A percentile compares a stretch with the other conserved stretches of the same genome.
Evolutionary conservation across 1,139 yeast genomes (phyloP).

Genomic region (Blastobotrys proliferans): DNA sequence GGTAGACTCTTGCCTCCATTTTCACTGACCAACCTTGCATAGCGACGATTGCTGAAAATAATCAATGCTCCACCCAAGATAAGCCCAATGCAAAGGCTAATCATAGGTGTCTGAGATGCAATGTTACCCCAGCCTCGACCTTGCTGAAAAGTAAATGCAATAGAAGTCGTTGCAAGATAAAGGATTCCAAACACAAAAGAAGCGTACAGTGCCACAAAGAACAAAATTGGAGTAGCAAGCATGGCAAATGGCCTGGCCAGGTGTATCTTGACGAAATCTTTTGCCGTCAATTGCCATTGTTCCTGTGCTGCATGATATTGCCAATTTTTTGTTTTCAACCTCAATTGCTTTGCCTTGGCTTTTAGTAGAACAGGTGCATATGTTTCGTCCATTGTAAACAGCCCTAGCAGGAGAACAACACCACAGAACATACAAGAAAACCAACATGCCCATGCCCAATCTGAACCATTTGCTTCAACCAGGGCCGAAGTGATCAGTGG

Average conservation of each 20-base stretch:
- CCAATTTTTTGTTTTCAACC: slow-evolving; percentile 58
- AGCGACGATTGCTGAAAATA: slow-evolving; percentile 34
- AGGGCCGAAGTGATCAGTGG: slow-evolving; percentile 67
- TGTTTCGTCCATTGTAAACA: slow-evolving; percentile 59
- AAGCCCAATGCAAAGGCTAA: slow-evolving; percentile 55
- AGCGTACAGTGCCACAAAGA: slow-evolving; percentile 41
- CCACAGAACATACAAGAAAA: slow-evolving; percentile 65
- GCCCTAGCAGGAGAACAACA: slow-evolving; percentile 45
- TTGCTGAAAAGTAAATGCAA: slow-evolving; percentile 35
- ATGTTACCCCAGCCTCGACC: slow-evolving; percentile 40
- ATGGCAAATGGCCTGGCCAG: slow-evolving; percentile 43
- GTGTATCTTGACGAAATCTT: slow-evolving; percentile 40
- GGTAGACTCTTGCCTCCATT: slow-evolving; percentile 47
- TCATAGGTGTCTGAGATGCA: slow-evolving; percentile 51
- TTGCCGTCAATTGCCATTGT: slow-evolving; percentile 39
- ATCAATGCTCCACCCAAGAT: slow-evolving; percentile 47
- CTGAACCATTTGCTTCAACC: slow-evolving; percentile 44
- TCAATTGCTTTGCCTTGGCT: slow-evolving; percentile 50
- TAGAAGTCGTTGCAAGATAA: slow-evolving; percentile 40
- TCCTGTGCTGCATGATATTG: slow-evolving; percentile 42
- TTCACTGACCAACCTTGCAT: slow-evolving; percentile 33
- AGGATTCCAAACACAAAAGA: slow-evolving; percentile 46
- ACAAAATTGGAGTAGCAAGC: slow-evolving; percentile 45
- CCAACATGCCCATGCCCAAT: slow-evolving; percentile 59
- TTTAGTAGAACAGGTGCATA: slow-evolving; percentile 64